Percentiles rank a stretch among this genome's conserved stretches.
Evolutionary conservation across 805 yeast genomes (phyloP).

Genomic region (Hermanozyma aechmeae): DNA sequence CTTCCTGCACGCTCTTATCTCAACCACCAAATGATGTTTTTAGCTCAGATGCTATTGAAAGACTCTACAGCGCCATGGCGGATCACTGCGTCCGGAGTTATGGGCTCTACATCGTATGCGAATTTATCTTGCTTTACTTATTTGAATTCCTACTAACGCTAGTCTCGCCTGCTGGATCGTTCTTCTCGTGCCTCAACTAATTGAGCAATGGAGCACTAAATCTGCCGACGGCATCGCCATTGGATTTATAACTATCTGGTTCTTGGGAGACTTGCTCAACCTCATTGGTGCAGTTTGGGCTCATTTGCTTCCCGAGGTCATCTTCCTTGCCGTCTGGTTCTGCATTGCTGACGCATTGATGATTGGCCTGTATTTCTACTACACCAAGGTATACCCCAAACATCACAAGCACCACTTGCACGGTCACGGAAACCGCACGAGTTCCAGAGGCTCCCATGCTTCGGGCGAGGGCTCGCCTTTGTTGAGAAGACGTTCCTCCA

Average conservation of each 20-base stretch:
- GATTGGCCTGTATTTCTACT: slow-evolving; percentile 50
- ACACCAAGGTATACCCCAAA: slow-evolving; percentile 37
- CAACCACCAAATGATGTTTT: too few relatives aligned
- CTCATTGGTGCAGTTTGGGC: slow-evolving; percentile 66
- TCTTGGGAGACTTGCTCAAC: slow-evolving; percentile 62
- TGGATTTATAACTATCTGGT: slow-evolving; percentile 60
- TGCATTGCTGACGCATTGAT: slow-evolving; percentile 58
- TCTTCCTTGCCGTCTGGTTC: slow-evolving; percentile 68
- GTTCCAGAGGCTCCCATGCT: slow-evolving; percentile 3
- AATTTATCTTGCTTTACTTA: neutral
- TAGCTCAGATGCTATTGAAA: too few relatives aligned
- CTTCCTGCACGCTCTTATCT: too few relatives aligned
- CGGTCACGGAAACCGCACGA: slow-evolving; percentile 4
- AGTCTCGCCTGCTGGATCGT: slow-evolving; percentile 76
- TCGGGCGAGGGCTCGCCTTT: slow-evolving; percentile 22
- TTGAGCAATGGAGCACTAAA: slow-evolving; percentile 72
- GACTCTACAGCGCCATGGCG: slow-evolving; percentile 15
- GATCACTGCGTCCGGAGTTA: slow-evolving; percentile 45
- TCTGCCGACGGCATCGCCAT: slow-evolving; percentile 71
- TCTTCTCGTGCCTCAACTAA: slow-evolving; percentile 62
- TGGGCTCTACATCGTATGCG: slow-evolving; percentile 55
- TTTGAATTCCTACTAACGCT: neutral
- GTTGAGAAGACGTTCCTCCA: slow-evolving; percentile 41
- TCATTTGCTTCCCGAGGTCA: slow-evolving; percentile 56
- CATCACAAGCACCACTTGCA: slow-evolving; percentile 12